Evolutionary conservation across 1,139 yeast species (phyloP), one percentile per base, ranked within the genome.

Genomic region (Wickerhamomyces sp.): DNA sequence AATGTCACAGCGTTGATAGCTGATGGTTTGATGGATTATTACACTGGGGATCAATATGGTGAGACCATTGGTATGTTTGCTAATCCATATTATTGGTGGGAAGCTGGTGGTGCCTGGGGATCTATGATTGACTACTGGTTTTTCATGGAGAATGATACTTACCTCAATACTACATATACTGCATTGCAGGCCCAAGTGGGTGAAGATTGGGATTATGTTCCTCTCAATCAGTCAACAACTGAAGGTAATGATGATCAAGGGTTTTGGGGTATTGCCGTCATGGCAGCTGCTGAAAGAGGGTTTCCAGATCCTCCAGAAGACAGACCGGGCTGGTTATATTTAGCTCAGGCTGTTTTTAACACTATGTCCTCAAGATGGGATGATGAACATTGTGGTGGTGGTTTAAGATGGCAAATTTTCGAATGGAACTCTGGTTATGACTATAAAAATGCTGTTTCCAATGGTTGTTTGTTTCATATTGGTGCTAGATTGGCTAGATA

Each of bases 181-280:
- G 86, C 94, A 4, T 61, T 90, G 55, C 59, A 74, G 38, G 82
- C 78, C 56, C 97, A 90, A 63, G 77, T 79, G 4, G 97, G 97
- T 39, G 78, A 76, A 16, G 72, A 80, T 58, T 63, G 73, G 58
- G 83, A 89, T 62, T 90, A 85, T 60, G 75, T 89, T 59, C 97
- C 97, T 3, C 68, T 85, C 43, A 89, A 89, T 64, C 96, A 89
- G 62, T 79, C 94, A 14, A 82, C 92, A n/a, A 85, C 96, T 1
- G 97, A 89, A 67, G 97, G 97, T 63, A 90, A 90, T 60, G 97
- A 90, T 72, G 97, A 90, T 68, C 97, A 89, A 67, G 96, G 90
- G 1, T 87, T 90, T 61, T 89, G 97, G 97, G 97, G 96, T 4
- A 73, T 89, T 45, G 89, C 95, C 3, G 95, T 78, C 2, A 86